Percentiles rank a stretch among this genome's conserved stretches.
Conservation (phyloP, 1,139 yeast species). For the Kluyveromyces sp. region DNA sequence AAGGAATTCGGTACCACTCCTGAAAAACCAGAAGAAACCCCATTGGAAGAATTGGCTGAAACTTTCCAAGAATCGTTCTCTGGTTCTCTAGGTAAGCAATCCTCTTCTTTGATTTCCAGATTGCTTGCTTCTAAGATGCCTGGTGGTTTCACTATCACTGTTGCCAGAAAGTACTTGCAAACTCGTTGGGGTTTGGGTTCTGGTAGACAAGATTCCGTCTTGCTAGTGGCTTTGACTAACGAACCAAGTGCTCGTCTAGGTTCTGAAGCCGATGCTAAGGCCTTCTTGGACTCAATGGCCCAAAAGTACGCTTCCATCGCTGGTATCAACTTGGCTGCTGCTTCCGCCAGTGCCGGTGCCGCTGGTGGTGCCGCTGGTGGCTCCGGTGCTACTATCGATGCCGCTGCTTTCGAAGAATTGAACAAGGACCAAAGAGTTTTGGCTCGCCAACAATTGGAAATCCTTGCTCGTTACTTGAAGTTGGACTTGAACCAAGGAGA, state of each 20-base stretch:
- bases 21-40: conserved; percentile 97
- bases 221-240: conserved; percentile 72
- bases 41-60: conserved; percentile 91
- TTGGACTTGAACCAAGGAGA: conserved; percentile 88
- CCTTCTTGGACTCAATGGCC: conserved; percentile 73
- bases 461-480: conserved; percentile 89
- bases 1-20: conserved; percentile 97
- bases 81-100: conserved; percentile 90
- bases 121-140: conserved; percentile 97
- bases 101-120: conserved; percentile 81
- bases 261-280: conserved; percentile 82
- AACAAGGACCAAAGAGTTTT: conserved; percentile 83
- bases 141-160: conserved; percentile 92
- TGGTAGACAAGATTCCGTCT: conserved; percentile 90
- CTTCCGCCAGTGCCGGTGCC: conserved; percentile 45
- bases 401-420: conserved; percentile 92
- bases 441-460: conserved; percentile 93
- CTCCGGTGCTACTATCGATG: conserved; percentile 86
- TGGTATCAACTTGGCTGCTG: conserved; percentile 70
- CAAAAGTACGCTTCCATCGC: conserved; percentile 78
- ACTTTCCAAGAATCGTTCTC: conserved; percentile 83
- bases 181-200: conserved; percentile 84
- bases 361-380: conserved; percentile 53
- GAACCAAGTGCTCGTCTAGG: conserved; percentile 86
- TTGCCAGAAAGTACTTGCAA: conserved; percentile 86